Evolutionary conservation across 192 early-diverging fungal genomes (phyloP), one percentile per base, ranked within the genome.

Genomic region (Coemansia sp.): DNA sequence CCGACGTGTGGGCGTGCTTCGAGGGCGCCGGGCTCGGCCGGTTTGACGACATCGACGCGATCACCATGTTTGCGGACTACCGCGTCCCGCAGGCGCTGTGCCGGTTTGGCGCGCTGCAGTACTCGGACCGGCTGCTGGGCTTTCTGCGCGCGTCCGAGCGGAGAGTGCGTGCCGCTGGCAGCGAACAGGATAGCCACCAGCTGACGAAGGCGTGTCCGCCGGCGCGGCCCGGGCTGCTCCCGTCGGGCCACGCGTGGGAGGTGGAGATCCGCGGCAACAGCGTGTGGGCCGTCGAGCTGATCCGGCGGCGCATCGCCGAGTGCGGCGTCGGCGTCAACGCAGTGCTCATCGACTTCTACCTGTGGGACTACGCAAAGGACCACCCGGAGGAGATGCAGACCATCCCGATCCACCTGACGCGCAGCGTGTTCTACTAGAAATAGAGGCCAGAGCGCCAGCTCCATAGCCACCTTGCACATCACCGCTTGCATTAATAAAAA

Each of bases 51-150:
- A 93, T 95, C 76, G 88, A 92, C 65, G 49, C 77, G 12, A 86
- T 95, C 39, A 95, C 93, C 12, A 95, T 95, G 91, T 95, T 95
- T 90, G 93, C 93, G 5, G 93, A 95, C 70, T 95, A 93, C 71
- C 81, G 93, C n/a, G 87, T 92, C 19, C 87, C 87, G 5, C 86
- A 95, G 81, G 89, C 89, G 9, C 66, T 91, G 39, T 86, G 89
- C 64, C 87, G 92, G 61, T 85, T 93, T 44, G 89, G 87, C 21
- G 81, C 85, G 2, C 76, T 95, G 11, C 61, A 77, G 57, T 95
- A 93, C 82, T 92, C 89, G 19, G 70, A 79, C 13, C 71, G 78
- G 23, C 76, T 95, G 56, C 47, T 73, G 0, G 57, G 70, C 6
- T 83, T 69, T 32, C 76, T 94, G 37, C 12, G 23, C 19, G 23